Evolutionary conservation across 805 yeast genomes (phyloP), one percentile per base, ranked within the genome.

Genomic region (Saccharomycodes ludwigii): DNA sequence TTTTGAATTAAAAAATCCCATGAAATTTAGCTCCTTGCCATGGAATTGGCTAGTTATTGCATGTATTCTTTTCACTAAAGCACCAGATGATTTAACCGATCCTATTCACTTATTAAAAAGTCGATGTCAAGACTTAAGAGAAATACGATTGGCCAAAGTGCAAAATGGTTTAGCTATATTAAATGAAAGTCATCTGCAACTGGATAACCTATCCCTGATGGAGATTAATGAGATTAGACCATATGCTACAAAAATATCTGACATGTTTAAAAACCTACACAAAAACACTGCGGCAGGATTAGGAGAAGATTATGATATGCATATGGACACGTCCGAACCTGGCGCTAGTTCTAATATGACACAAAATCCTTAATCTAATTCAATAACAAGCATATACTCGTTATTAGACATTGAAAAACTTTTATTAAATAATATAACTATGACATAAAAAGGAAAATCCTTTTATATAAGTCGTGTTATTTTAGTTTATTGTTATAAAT

Each of bases 141-240:
- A 91, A 56, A 64, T 85, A 5, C 62, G 98, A 26, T 69, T 74
- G 41, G 70, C 80, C 19, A 91, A 91, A 48, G 76, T 85, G 2
- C 65, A 91, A 32, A 73, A 74, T 35, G 97, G 97, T 47, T 58
- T 88, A 27, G 59, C 65, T 29, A 76, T 76, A 40, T 58, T 88
- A 38, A 88, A 88, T 56, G 93, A 81, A 40, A 71, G 79, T 14
- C 83, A 86, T 55, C 64, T 88, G 38, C 83, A 76, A 47, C 61
- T 88, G 52, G 88, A 85, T 43, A 84, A 91, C 14, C 52, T 91
- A 32, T 80, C 94, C 2, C 51, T 77, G 24, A 51, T 85, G 66
- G 98, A 88, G 52, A 76, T 91, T 39, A 86, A 85, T 51, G 95
- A 84, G 50, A 58, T 86, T 32, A 59, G 95, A 40, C 93, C 95